These are phyloP conservation scores for Hypericum androsaemum DNA, from an alignment of 345 rosid species.

Conservation along the genomic window DNA sequence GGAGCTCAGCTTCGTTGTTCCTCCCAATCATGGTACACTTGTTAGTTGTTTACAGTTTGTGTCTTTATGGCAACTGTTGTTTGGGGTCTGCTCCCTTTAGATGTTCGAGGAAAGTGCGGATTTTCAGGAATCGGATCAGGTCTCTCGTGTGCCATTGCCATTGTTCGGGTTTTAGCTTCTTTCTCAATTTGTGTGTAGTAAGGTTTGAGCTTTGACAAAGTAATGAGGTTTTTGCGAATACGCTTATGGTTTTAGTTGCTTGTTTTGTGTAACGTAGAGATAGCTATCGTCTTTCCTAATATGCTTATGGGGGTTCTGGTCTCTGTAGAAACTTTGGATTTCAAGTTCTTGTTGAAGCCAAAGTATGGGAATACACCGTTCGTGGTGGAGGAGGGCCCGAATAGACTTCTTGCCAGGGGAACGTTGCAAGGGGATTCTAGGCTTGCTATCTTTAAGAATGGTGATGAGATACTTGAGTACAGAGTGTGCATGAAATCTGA, in stretches of 20 bases:
- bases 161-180: too few species aligned
- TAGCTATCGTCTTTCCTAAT: too few species aligned
- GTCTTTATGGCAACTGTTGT: slow-evolving; percentile 3
- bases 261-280: too few species aligned
- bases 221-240: too few species aligned
- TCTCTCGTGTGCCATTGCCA: too few species aligned
- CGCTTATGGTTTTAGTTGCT: too few species aligned
- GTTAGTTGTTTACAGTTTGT: neutral
- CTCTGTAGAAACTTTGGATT: slow-evolving; percentile 77
- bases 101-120: too few species aligned
- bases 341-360: slow-evolving; percentile 97
- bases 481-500: slow-evolving; percentile 74
- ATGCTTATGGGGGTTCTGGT: too few species aligned
- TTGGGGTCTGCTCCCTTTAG: too few species aligned
- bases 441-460: slow-evolving; percentile 54
- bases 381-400: slow-evolving; percentile 84
- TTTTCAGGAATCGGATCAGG: too few species aligned
- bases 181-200: too few species aligned
- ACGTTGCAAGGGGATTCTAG: slow-evolving; percentile 75
- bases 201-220: too few species aligned
- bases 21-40: slow-evolving; percentile 78
- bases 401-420: slow-evolving; percentile 65
- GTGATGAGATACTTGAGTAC: slow-evolving; percentile 67
- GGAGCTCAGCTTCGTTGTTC: slow-evolving; percentile 89
- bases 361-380: slow-evolving; percentile 47